Base-by-base conservation (phyloP, 2,329 filamentous ascomycete genomes). In the Monilinia fructicola region DNA sequence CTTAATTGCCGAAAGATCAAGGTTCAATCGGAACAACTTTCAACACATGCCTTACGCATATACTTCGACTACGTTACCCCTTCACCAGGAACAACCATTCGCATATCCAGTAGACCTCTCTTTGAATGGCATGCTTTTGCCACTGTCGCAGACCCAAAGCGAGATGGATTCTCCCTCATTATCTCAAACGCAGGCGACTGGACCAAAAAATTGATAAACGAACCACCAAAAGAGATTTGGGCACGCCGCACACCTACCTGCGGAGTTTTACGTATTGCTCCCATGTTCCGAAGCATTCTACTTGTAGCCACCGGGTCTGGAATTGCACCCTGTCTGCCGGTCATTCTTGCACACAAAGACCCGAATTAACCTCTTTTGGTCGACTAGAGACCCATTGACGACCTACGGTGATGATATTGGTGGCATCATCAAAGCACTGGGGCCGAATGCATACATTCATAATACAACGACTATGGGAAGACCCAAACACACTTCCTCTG, bases 121-220 rank as follows among this genome's bases (percentile, higher is more conserved):
- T 78, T 83, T 11, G 90, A 93, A 77, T 91, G 89, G 82, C 90
- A 93, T 78, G 85, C 87, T 0, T 93, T 93, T 74, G 90, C 90
- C 54, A 88, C 88, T 1, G 90, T 93, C 68, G 87, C 89, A 1
- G 83, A 86, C 67, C 81, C 84, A 2, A 75, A 80, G 67, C 78
- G 81, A 4, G 75, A 80, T 67, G 78, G 81, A 48, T 91, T 89
- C 78, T 91, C 88, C 0, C 80, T 90, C 40, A 79, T 93, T 40
- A 82, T 93, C 38, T 91, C 89, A 64, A 89, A 88, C 70, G 89
- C 89, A 4, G 90, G 90, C 28, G 89, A 93, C 78, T 93, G 90
- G 90, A 93, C 90, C 0, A 79, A 79, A 31, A 79, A 81, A 42
- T 83, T 85, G 66, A 91, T 93, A 77, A 78, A 82, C 58, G 80